Evolutionary conservation across 192 early-diverging fungal species (phyloP).

Genomic region (Linnemannia schmuckeri): DNA sequence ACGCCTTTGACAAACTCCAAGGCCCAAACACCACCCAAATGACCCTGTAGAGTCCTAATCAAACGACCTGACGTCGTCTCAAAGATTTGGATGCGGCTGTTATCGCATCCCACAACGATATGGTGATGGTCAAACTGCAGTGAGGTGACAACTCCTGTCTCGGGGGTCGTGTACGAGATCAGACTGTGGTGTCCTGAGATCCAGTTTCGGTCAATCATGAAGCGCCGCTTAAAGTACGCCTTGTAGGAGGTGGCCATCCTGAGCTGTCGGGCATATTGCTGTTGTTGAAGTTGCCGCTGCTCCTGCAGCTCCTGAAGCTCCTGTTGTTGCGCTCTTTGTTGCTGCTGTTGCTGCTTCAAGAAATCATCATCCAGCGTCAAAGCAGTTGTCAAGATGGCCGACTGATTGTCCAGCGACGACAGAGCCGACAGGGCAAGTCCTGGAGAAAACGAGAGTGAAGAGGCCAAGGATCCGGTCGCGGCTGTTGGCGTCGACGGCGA

Average conservation of each 20-base stretch:
- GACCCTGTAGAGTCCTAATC: slow-evolving; percentile 81
- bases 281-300: neutral
- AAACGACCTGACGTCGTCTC: slow-evolving; percentile 82
- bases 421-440: neutral
- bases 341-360: neutral
- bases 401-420: slow-evolving; percentile 9
- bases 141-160: slow-evolving; percentile 87
- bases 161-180: slow-evolving; percentile 55
- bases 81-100: slow-evolving; percentile 93
- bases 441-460: neutral
- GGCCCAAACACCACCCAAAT: slow-evolving; percentile 97
- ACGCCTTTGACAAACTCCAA: slow-evolving; percentile 85
- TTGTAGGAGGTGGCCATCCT: slow-evolving; percentile 56
- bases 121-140: slow-evolving; percentile 94
- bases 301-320: no score
- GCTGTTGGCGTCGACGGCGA: slow-evolving; percentile 1
- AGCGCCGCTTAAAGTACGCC: slow-evolving; percentile 67
- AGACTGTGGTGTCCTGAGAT: slow-evolving; percentile 60
- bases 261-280: slow-evolving; percentile 2
- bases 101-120: slow-evolving; percentile 95
- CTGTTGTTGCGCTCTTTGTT: slow-evolving; percentile 11
- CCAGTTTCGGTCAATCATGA: slow-evolving; percentile 67
- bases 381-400: neutral
- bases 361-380: neutral
- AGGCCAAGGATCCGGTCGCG: neutral